Base-by-base conservation (phyloP, 2,329 filamentous ascomycete species). In the Beauveria brongniartii region DNA sequence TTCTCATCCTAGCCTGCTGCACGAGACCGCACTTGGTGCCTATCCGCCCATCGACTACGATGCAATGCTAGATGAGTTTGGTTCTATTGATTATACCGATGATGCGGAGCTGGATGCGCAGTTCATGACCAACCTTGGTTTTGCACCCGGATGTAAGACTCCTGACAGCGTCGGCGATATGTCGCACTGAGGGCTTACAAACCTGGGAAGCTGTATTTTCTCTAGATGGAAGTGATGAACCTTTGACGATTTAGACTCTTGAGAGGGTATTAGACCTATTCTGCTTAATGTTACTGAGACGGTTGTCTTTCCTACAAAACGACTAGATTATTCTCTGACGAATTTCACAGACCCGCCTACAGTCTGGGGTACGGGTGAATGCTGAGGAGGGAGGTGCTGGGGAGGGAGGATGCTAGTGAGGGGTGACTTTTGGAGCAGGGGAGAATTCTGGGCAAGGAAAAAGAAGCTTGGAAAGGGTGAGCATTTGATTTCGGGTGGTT, bases 51-150 rank as follows among this genome's bases (percentile, higher is more conserved):
- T 80, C 5, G 79, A 82, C 63, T 80, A 82, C 65, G 79, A 82
- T 55, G 77, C 79, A 3, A 76, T 82, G n/a, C 68, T 82, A 50
- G 79, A 81, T 58, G 79, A 82, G 59, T 72, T 82, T 30, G 77
- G 77, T 20, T 78, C 78, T n/a, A 76, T 80, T 46, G 79, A 81
- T 62, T 78, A 75, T 64, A 72, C 73, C 0, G 79, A 81, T 58
- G 73, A 75, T 41, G 72, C 82, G 50, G 80, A 82, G 28, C 77
- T 79, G 14, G 83, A 86, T 64, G 77, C 82, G 2, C 82, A 86
- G 64, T 87, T 88, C 66, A 86, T 88, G 84, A 79, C 83, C 50
- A 88, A 88, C 65, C 74, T 88, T 22, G 85, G 85, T 0, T 86
- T 87, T 68, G 83, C 80, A 1, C 84, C 85, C 0, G 84, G 84